Conservation (phyloP, 73 alveolate genomes). For the Paramecium biaurelia region DNA sequence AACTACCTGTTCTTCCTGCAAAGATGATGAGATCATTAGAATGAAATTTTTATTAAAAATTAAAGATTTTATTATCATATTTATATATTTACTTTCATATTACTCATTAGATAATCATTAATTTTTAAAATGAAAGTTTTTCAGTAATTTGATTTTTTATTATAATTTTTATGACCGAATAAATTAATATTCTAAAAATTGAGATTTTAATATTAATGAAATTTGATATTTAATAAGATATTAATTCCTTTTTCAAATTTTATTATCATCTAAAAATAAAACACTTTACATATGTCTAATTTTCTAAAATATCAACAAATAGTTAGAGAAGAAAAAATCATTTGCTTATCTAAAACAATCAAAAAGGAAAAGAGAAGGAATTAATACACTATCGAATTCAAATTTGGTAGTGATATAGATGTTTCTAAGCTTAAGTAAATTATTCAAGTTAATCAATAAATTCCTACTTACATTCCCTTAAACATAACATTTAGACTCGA, state of each 20-base stretch:
- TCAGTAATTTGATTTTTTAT: background rate
- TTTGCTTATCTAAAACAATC: background rate
- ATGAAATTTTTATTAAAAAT: background rate
- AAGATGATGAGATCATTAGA: background rate
- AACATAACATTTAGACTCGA: background rate
- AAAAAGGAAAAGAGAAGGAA: background rate
- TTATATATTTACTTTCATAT: background rate
- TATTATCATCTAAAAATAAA: background rate
- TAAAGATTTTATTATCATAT: background rate
- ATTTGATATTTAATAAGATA: background rate
- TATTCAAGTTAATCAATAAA: background rate
- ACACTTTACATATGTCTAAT: background rate
- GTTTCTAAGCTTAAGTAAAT: background rate
- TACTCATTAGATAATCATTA: background rate
- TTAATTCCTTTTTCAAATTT: background rate
- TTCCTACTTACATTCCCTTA: background rate
- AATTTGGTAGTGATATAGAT: constrained; percentile 23
- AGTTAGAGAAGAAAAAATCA: background rate
- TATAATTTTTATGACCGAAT: background rate
- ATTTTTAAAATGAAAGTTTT: background rate
- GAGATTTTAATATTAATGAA: background rate
- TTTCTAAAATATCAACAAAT: background rate
- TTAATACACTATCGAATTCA: background rate
- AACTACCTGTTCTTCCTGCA: background rate
- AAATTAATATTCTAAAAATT: background rate